A percentile compares a stretch with the other conserved stretches of the same genome.
These are phyloP conservation scores for Suhomyces yuchorum DNA, from an alignment of 1,139 yeast species.

Conservation along the genomic window DNA sequence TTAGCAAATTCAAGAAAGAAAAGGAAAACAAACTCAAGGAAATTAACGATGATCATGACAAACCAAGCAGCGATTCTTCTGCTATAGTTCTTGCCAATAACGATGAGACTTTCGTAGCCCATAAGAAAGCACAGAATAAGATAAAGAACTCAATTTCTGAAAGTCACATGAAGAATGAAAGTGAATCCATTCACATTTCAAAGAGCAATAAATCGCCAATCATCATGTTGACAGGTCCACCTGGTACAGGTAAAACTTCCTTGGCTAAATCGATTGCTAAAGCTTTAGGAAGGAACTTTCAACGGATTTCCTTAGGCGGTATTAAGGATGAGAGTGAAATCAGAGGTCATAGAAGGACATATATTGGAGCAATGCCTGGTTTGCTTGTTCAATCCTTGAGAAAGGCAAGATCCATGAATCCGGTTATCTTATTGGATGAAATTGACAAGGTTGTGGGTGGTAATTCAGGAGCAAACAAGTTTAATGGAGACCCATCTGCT, in stretches of 20 bases:
- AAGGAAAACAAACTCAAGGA: conserved; percentile 10
- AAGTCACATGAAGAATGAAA: conserved; percentile 15
- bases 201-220: conserved; percentile 65
- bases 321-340: conserved; percentile 88
- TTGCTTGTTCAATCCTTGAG: conserved; percentile 76
- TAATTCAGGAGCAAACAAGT: conserved; percentile 45
- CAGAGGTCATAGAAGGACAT: conserved; percentile 89
- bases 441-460: conserved; percentile 81
- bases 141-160: conserved; percentile 26
- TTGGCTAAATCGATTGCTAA: conserved; percentile 83
- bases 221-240: conserved; percentile 86
- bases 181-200: conserved; percentile 31
- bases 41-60: conserved; percentile 10
- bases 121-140: conserved; percentile 31
- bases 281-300: conserved; percentile 78
- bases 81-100: conserved; percentile 40
- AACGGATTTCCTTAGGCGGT: conserved; percentile 86
- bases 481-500: conserved; percentile 89
- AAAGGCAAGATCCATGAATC: conserved; percentile 79
- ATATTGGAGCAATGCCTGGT: conserved; percentile 95
- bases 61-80: conserved; percentile 8
- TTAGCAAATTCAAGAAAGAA: conserved; percentile 17
- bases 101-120: conserved; percentile 37
- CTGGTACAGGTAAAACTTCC: conserved; percentile 94
- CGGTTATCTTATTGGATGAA: conserved; percentile 86